phyloP scores from a whole-genome alignment of 2,329 filamentous ascomycete species.

The Sarocladium oryzae region DNA sequence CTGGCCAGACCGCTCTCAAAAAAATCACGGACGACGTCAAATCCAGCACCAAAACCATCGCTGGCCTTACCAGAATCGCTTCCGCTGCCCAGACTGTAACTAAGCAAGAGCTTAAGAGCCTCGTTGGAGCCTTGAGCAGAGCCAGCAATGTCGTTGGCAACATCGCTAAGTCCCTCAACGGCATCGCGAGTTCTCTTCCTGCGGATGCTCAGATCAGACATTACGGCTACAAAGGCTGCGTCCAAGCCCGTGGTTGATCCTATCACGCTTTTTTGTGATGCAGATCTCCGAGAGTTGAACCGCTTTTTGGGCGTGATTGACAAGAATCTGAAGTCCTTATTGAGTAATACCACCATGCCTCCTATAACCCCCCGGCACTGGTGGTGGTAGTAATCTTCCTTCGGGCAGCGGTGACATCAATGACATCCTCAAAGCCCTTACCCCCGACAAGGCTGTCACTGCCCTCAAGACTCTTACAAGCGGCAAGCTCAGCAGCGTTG shows the following conservation, averaged over 20 bases:
- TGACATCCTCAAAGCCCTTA: conserved; percentile 1
- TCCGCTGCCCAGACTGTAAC: background rate
- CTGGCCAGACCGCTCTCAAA: background rate
- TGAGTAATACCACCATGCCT: background rate
- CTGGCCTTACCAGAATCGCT: background rate
- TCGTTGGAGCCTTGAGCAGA: background rate
- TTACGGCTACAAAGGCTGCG: background rate
- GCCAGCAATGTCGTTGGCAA: conserved; percentile 1
- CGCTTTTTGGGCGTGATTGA: background rate
- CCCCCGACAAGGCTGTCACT: background rate
- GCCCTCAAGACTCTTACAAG: background rate
- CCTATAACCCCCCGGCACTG: background rate
- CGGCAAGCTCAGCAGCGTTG: conserved; percentile 2
- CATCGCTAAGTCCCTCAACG: background rate
- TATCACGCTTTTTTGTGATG: background rate
- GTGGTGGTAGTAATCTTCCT: background rate
- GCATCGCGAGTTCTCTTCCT: background rate
- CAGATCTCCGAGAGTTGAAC: conserved; percentile 2
- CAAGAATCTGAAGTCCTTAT: background rate
- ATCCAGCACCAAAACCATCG: background rate
- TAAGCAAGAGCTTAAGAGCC: background rate
- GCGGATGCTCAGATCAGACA: background rate
- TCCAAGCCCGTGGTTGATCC: conserved; percentile 8
- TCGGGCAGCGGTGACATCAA: background rate
- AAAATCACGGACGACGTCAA: conserved; percentile 7